A percentile compares a stretch with the other conserved stretches of the same genome.
These are phyloP conservation scores for Stephanodiscus minutulus DNA, from an alignment of 108 stramenopile species.

Conservation along the genomic window DNA sequence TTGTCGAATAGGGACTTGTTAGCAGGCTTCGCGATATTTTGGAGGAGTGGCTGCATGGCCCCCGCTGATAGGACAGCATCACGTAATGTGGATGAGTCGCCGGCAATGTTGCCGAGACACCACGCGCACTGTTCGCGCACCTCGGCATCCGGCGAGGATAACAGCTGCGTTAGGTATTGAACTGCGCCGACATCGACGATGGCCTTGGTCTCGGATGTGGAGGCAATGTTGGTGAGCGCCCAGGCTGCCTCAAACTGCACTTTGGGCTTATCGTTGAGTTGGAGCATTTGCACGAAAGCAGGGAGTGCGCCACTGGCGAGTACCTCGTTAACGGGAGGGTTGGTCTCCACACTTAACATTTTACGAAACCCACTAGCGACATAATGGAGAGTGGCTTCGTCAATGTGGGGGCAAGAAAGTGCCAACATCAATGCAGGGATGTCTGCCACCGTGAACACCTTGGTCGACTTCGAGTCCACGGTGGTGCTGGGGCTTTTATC, in stretches of 20 bases:
- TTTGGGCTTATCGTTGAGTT: constrained; percentile 43
- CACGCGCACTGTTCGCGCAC: constrained; percentile 95
- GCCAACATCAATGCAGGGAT: constrained; percentile 49
- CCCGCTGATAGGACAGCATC: constrained; percentile 68
- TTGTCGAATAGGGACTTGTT: constrained; percentile 73
- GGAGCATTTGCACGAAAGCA: constrained; percentile 67
- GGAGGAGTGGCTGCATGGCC: constrained; percentile 63
- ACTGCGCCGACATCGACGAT: constrained; percentile 83
- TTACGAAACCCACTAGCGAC: constrained; percentile 76
- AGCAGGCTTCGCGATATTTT: constrained; percentile 79
- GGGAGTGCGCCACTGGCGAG: constrained; percentile 75
- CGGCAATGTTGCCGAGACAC: constrained; percentile 97
- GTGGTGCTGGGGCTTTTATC: neutral
- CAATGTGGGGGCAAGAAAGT: constrained; percentile 33
- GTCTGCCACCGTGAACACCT: constrained; percentile 49
- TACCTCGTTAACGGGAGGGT: constrained; percentile 86
- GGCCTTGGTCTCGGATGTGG: constrained; percentile 65
- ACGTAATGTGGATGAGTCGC: constrained; percentile 76
- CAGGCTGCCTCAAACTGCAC: constrained; percentile 94
- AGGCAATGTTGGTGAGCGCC: constrained; percentile 95
- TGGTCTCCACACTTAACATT: constrained; percentile 76
- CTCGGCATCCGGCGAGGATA: constrained; percentile 63
- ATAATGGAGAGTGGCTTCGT: constrained; percentile 44
- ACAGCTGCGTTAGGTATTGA: constrained; percentile 65
- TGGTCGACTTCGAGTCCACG: constrained; percentile 3